Percentiles rank a stretch among this genome's conserved stretches.
phyloP scores from a whole-genome alignment of 257 asterid species.

The Schizonepeta tenuifolia region DNA sequence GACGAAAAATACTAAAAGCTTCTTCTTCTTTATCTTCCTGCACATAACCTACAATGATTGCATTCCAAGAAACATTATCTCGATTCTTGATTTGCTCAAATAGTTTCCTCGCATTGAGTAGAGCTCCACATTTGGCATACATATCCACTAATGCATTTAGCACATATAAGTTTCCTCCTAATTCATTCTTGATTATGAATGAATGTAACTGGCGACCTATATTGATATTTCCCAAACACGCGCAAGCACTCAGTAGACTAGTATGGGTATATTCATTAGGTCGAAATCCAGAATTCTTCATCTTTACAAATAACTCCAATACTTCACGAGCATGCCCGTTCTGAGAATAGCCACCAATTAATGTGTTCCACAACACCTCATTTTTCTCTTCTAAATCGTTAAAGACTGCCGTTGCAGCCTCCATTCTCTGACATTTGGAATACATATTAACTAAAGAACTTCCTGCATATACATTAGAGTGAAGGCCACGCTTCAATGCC shows the following conservation, averaged over 20 bases:
- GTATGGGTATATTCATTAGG: constrained; percentile 87
- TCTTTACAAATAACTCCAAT: constrained; percentile 52
- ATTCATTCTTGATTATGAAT: constrained; percentile 58
- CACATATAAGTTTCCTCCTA: constrained; percentile 62
- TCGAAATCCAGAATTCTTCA: constrained; percentile 55
- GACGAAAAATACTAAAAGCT: constrained; percentile 65
- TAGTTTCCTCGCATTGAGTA: constrained; percentile 57
- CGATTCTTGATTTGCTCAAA: constrained; percentile 60
- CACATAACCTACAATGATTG: constrained; percentile 80
- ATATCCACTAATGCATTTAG: constrained; percentile 88
- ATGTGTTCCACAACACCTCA: constrained; percentile 78
- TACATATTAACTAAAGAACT: constrained; percentile 91
- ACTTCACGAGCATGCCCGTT: constrained; percentile 71
- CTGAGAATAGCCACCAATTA: constrained; percentile 82
- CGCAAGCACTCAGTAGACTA: constrained; percentile 85
- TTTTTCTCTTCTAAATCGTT: constrained; percentile 64
- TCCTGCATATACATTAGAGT: constrained; percentile 77
- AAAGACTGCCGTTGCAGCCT: constrained; percentile 67
- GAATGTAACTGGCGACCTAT: constrained; percentile 77
- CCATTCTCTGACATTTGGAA: constrained; percentile 76
- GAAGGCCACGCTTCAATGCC: constrained; percentile 77
- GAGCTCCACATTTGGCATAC: constrained; percentile 84
- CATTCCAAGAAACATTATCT: constrained; percentile 91
- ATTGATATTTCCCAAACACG: constrained; percentile 54
- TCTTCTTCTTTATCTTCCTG: constrained; percentile 68